Evolutionary conservation across 1,284 basidiomycete species (phyloP).

Genomic region (Fomitopsis betulina): DNA sequence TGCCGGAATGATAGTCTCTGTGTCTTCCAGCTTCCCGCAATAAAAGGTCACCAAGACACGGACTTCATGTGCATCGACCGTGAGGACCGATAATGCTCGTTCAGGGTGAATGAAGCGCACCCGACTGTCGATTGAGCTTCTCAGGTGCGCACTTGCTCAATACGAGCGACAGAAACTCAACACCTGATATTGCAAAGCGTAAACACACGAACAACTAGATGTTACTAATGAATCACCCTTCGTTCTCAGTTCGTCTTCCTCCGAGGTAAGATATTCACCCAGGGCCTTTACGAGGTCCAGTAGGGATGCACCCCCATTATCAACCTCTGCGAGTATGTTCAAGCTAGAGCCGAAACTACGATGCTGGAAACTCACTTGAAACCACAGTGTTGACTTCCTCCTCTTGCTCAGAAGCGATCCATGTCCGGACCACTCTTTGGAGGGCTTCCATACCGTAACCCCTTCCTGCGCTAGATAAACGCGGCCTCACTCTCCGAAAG

Average conservation of each 20-base stretch:
- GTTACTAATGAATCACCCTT: conserved; percentile 53
- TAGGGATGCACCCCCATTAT: conserved; percentile 55
- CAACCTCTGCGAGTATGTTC: conserved; percentile 49
- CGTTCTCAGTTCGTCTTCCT: conserved; percentile 73
- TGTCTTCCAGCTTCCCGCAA: conserved; percentile 82
- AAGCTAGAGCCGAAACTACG: neutral
- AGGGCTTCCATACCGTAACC: conserved; percentile 30
- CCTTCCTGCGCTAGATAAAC: neutral
- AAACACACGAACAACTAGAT: neutral
- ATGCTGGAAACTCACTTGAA: conserved; percentile 39
- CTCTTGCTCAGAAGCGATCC: conserved; percentile 63
- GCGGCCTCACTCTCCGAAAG: no score
- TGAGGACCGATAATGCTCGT: conserved; percentile 4
- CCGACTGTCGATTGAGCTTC: conserved; percentile 77
- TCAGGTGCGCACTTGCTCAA: conserved; percentile 57
- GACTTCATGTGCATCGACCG: conserved; percentile 39
- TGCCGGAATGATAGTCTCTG: conserved; percentile 75
- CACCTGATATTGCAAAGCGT: conserved; percentile 44
- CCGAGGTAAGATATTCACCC: conserved; percentile 83
- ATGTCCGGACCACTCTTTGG: conserved; percentile 63
- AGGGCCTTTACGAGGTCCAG: conserved; percentile 84
- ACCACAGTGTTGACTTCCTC: conserved; percentile 58
- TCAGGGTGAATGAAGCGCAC: conserved; percentile 38
- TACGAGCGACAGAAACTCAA: conserved; percentile 67
- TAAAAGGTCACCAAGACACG: conserved; percentile 84